Evolutionary conservation across 2,329 filamentous ascomycete species (phyloP).

Genomic region (Xylariaceae sp.): DNA sequence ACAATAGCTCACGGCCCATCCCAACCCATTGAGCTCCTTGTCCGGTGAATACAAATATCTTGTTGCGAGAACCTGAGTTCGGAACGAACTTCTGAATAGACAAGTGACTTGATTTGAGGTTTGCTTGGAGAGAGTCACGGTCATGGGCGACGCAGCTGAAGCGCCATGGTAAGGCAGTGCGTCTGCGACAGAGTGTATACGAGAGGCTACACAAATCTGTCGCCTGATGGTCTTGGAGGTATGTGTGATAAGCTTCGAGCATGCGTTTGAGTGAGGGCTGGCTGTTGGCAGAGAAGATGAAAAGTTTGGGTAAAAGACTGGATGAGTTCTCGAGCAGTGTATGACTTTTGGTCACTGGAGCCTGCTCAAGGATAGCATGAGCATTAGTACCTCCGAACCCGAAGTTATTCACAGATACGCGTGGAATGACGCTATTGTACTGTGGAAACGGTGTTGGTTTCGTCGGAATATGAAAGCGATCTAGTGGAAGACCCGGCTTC

Average conservation of each 20-base stretch:
- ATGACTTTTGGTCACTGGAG: neutral
- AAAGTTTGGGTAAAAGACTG: neutral
- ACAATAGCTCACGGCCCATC: conserved; percentile 20
- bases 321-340: neutral
- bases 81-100: neutral
- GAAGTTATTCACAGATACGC: conserved; percentile 16
- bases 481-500: conserved; percentile 18
- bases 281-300: conserved; percentile 13
- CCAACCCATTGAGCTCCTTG: conserved; percentile 20
- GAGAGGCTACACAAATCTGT: conserved; percentile 12
- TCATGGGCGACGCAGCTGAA: conserved; percentile 11
- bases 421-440: neutral
- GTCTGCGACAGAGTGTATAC: conserved; percentile 17
- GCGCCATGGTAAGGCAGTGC: conserved; percentile 11
- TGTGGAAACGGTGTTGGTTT: neutral
- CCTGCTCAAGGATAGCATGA: conserved; percentile 2
- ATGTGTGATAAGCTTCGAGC: conserved; percentile 3
- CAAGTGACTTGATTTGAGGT: neutral
- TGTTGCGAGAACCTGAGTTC: neutral
- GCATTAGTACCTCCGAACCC: conserved; percentile 19
- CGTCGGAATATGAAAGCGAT: conserved; percentile 9
- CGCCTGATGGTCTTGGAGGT: conserved; percentile 1
- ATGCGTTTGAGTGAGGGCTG: conserved; percentile 5
- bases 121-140: neutral
- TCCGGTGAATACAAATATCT: conserved; percentile 14